Evolutionary conservation across 106 monocot genomes (phyloP).

Genomic region (Platanthera guangdongensis): DNA sequence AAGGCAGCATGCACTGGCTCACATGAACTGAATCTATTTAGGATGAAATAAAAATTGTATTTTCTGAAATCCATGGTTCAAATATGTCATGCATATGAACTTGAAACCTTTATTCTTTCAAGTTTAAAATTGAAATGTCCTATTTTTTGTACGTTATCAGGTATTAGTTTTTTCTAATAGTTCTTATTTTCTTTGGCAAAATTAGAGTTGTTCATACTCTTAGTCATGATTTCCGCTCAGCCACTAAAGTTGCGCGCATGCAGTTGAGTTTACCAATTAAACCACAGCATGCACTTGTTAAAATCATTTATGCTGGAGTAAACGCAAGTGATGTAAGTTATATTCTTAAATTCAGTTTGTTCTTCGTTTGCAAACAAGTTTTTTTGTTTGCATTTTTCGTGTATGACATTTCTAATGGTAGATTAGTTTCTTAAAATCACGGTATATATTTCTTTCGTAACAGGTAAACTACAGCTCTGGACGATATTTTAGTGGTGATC

Average conservation of each 20-base stretch:
- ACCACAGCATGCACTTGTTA: slow-evolving; percentile 66
- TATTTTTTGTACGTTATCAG: background rate
- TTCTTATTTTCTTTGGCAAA: background rate
- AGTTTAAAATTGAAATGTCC: background rate
- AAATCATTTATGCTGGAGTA: slow-evolving; percentile 95
- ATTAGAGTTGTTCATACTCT: slow-evolving; percentile 78
- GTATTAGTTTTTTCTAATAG: background rate
- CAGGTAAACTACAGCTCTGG: slow-evolving; percentile 98
- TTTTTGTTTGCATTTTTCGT: background rate
- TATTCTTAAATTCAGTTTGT: slow-evolving; percentile 3
- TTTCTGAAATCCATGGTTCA: background rate
- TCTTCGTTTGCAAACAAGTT: background rate
- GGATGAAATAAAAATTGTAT: background rate
- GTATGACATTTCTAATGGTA: background rate
- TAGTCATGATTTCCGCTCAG: slow-evolving; percentile 69
- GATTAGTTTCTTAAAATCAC: background rate
- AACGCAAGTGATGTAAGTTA: slow-evolving; percentile 98
- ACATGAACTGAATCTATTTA: background rate
- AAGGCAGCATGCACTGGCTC: background rate
- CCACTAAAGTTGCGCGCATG: slow-evolving; percentile 54
- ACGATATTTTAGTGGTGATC: slow-evolving; percentile 61
- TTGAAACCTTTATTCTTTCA: background rate
- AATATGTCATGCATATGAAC: slow-evolving; percentile 2
- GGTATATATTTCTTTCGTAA: slow-evolving; percentile 9
- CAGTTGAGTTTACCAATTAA: slow-evolving; percentile 61